Evolutionary conservation across 495 filamentous ascomycete species (phyloP).

Genomic region (Emericellopsis terricola): DNA sequence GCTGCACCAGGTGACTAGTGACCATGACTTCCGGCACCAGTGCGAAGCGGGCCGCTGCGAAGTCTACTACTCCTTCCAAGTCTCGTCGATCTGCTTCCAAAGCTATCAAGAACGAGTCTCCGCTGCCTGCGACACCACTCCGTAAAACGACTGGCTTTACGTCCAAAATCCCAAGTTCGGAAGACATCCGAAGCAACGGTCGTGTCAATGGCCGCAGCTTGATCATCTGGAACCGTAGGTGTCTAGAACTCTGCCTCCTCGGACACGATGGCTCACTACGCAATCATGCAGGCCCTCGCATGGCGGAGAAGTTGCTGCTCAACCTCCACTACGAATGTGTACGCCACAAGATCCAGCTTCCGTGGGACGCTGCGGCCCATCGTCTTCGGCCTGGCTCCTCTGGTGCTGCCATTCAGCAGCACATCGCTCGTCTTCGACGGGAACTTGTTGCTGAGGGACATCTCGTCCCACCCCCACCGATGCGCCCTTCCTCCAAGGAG

Average conservation of each 20-base stretch:
- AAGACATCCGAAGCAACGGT: constrained; percentile 5
- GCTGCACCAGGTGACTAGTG: too few species aligned
- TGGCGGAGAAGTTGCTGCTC: constrained; percentile 18
- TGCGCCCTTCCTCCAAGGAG: constrained; percentile 4
- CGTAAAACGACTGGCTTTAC: too few species aligned
- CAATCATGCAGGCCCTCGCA: constrained; percentile 12
- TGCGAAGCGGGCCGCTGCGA: too few species aligned
- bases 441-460: constrained; percentile 14
- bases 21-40: too few species aligned
- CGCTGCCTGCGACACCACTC: not conserved
- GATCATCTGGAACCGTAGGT: constrained; percentile 8
- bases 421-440: constrained; percentile 11
- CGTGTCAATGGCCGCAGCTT: constrained; percentile 8
- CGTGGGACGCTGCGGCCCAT: constrained; percentile 15
- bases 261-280: not conserved
- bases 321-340: constrained; percentile 14
- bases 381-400: constrained; percentile 15
- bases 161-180: too few species aligned
- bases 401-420: constrained; percentile 10
- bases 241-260: not conserved
- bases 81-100: not conserved
- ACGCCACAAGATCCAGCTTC: constrained; percentile 7
- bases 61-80: too few species aligned
- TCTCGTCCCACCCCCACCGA: constrained; percentile 14
- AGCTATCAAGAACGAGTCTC: not conserved